Evolutionary conservation across 345 rosid genomes (phyloP).

Genomic region (Hibiscus tridactylites): DNA sequence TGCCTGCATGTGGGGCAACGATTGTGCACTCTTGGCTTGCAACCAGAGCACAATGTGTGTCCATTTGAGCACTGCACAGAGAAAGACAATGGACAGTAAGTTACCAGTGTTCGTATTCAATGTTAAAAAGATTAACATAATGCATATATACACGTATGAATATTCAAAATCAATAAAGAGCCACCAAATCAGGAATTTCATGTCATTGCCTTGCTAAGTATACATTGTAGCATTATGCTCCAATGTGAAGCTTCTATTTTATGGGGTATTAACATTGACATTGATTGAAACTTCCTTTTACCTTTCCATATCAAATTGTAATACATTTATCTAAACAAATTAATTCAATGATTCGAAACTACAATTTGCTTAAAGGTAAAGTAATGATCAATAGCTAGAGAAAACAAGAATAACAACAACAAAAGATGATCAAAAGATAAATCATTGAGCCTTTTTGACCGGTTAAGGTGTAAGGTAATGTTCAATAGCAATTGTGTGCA

Average conservation of each 20-base stretch:
- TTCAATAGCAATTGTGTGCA: background rate
- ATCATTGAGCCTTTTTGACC: background rate
- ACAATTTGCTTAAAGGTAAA: background rate
- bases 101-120: background rate
- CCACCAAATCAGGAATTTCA: background rate
- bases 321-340: background rate
- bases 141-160: background rate
- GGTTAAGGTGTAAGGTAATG: background rate
- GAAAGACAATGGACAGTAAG: background rate
- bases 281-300: background rate
- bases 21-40: slow-evolving; percentile 80
- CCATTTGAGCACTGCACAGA: slow-evolving; percentile 69
- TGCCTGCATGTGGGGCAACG: slow-evolving; percentile 84
- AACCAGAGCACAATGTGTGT: slow-evolving; percentile 70
- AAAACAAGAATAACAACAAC: background rate
- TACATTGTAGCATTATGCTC: background rate
- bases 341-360: background rate
- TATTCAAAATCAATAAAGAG: background rate
- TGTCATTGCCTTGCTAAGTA: background rate
- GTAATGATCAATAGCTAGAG: background rate
- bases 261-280: background rate
- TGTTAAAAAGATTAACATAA: background rate
- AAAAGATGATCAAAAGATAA: background rate
- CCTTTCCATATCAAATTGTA: background rate
- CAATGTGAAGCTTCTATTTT: background rate